phyloP scores from a whole-genome alignment of 768 basidiomycete genomes.

The Serendipita sp. region DNA sequence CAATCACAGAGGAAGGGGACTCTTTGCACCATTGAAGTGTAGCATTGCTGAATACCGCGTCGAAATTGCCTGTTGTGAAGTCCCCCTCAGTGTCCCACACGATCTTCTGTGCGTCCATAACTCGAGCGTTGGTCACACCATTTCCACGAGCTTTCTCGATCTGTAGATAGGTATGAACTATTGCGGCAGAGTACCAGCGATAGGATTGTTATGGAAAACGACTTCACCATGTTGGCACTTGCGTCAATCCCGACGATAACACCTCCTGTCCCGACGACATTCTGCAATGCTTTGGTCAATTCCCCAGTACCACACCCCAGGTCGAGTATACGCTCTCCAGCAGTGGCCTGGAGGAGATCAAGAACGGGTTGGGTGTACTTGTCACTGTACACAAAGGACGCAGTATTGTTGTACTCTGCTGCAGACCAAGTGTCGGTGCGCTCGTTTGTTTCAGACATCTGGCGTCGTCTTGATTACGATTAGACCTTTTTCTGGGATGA shows the following conservation, averaged over 20 bases:
- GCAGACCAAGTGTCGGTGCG: constrained; percentile 36
- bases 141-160: constrained; percentile 34
- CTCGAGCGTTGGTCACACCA: constrained; percentile 31
- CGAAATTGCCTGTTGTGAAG: constrained; percentile 15
- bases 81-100: constrained; percentile 5
- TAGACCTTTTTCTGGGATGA: too few relatives aligned
- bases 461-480: too few relatives aligned
- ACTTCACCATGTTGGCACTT: constrained; percentile 54
- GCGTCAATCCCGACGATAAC: constrained; percentile 52
- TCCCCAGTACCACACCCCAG: constrained; percentile 77
- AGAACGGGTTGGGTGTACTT: constrained; percentile 37
- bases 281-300: constrained; percentile 42
- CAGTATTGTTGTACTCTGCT: constrained; percentile 42
- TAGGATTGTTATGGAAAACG: not conserved
- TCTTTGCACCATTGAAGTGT: constrained; percentile 75
- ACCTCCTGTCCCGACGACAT: constrained; percentile 34
- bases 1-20: constrained; percentile 49
- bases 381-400: constrained; percentile 52
- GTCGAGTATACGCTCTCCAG: constrained; percentile 58
- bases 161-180: constrained; percentile 21
- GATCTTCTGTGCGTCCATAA: constrained; percentile 27
- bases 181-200: not conserved
- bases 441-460: too few relatives aligned
- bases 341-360: constrained; percentile 38
- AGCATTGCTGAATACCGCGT: constrained; percentile 69